Base-by-base conservation (phyloP, 768 basidiomycete species). In the Mycena pura region DNA sequence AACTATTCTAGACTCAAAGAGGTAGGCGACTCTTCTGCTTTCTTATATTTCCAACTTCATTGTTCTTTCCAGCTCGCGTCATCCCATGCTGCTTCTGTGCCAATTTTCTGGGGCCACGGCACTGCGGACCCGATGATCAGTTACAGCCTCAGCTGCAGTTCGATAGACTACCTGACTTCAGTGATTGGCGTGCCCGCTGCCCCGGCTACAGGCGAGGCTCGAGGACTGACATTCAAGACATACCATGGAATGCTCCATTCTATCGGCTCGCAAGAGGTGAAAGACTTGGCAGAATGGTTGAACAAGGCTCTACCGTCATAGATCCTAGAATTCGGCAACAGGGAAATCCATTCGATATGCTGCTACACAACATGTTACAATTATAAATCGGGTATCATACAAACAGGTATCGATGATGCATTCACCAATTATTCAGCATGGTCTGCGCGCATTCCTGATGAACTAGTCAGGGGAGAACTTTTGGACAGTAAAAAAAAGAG, bases 371-470 rank as follows among this genome's bases (percentile, higher is more conserved):
- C n/a, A n/a, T n/a, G n/a, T n/a, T n/a, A n/a, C n/a, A n/a, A n/a
- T n/a, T n/a, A 55, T 22, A 43, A 27, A n/a, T 13, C n/a, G 47
- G 64, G 64, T 66, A 66, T 66, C 51, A 66, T 45, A 43, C 45
- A 56, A 48, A 58, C 34, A 54, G 64, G 60, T 65, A 61, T 62
- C 27, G 21, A 22, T 9, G 14, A 22, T 6, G 40, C 19, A 5
- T 48, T 69, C 63, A 83, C 82, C 82, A 83, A 63, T 67, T 78
- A 41, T 70, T 71, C 25, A 82, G 77, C 67, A 80, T 69, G 3
- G 74, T 76, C 61, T 82, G 77, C 17, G 80, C 76, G 63, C 80
- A 81, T 65, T 84, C 83, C 83, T 84, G 55, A 39, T n/a, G 27
- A 49, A 28, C 19, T 8, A 39, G 39, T 50, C 21, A 51, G 48